Base-by-base conservation (phyloP, 345 rosid genomes). In the Boechera divaricarpa region DNA sequence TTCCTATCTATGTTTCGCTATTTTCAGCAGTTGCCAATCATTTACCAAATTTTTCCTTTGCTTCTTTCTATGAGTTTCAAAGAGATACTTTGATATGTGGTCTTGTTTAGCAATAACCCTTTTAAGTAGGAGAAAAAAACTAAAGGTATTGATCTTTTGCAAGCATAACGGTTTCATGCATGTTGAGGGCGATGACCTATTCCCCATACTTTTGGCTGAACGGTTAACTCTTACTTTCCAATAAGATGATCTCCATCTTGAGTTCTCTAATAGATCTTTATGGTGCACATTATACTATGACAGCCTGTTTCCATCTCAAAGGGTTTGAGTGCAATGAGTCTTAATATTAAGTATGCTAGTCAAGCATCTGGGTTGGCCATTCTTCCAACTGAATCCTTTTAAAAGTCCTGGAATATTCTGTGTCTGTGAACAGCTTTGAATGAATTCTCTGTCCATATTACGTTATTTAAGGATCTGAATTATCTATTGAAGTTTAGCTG, bases 1-100 rank as follows among this genome's bases (percentile, higher is more conserved):
- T 63, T 74, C 35, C 15, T 52, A 60, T 51, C 21, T 66, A 10
- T 62, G 49, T 48, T 78, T 71, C 10, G 0, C 58, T 70, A 45
- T 45, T 64, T 53, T 56, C 10, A 35, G 49, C n/a, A 7, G n/a
- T 54, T 44, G 70, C 41, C 58, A 69, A 4, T 69, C 39, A 32
- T 53, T 24, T 32, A 13, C 16, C 54, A 67, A 21, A 1, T 6
- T 68, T 10, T 51, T 59, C 21, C 10, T 44, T 36, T 44, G 33
- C 38, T 32, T 53, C 35, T 70, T 45, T 54, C 33, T 55, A 35
- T 63, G 66, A 70, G 58, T 77, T 70, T 53, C 10, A 0, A 52
- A 62, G 51, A 61, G 16, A 68, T 36, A 38, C 62, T 45, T 67
- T 24, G 6, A 28, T 35, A 35, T n/a, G 63, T 38, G 2, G 63